Conservation (phyloP, 768 basidiomycete genomes). For the Rhodotorula taiwanensis region DNA sequence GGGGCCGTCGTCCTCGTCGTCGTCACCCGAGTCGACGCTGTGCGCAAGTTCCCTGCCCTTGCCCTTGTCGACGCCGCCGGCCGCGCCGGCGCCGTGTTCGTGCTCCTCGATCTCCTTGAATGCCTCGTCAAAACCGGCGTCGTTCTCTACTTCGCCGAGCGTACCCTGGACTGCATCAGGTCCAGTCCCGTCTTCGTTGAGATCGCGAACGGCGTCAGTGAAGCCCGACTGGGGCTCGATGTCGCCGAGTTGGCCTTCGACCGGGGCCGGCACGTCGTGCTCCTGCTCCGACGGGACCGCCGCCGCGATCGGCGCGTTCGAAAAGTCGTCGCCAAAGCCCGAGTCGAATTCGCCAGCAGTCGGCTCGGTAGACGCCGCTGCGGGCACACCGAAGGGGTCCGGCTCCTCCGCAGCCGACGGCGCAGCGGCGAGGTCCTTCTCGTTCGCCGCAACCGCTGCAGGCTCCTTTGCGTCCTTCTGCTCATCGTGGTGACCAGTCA, state of each 20-base stretch:
- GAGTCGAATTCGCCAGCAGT: background rate
- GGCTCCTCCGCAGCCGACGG: slow-evolving; percentile 46
- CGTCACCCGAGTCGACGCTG: slow-evolving; percentile 2
- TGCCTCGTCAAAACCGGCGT: slow-evolving; percentile 42
- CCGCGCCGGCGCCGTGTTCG: background rate
- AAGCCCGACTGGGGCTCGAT: slow-evolving; percentile 35
- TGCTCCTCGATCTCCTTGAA: slow-evolving; percentile 36
- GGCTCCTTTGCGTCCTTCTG: slow-evolving; percentile 50
- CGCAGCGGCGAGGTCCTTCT: slow-evolving; percentile 52
- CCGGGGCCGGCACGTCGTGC: background rate
- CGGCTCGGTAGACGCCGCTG: background rate
- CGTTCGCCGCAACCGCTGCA: slow-evolving; percentile 42
- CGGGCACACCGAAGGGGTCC: slow-evolving; percentile 33
- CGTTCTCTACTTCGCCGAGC: slow-evolving; percentile 17
- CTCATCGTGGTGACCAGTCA: background rate
- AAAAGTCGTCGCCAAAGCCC: slow-evolving; percentile 4
- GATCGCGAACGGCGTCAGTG: slow-evolving; percentile 55
- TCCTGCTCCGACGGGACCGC: too few species aligned
- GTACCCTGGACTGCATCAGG: slow-evolving; percentile 56
- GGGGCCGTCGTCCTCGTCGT: slow-evolving; percentile 16
- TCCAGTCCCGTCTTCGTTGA: slow-evolving; percentile 37
- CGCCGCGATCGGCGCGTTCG: background rate
- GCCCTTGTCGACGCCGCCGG: background rate
- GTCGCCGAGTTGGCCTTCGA: slow-evolving; percentile 14
- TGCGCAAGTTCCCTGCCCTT: slow-evolving; percentile 2